A percentile compares a stretch with the other conserved stretches of the same genome.
Conservation (phyloP, 2,329 filamentous ascomycete genomes). For the Colletotrichum orchidophilum region DNA sequence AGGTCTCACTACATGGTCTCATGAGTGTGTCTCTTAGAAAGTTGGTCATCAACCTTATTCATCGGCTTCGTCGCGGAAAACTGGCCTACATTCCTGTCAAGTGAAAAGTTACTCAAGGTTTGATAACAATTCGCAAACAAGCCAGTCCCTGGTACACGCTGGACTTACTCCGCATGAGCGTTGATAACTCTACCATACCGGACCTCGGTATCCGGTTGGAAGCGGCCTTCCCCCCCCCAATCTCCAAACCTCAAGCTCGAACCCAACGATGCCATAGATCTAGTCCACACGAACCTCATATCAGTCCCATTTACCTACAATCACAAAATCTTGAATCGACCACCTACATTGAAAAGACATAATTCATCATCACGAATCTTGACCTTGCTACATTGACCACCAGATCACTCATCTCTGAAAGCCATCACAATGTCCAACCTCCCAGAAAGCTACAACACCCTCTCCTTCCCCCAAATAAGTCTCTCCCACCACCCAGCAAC, state of each 20-base stretch:
- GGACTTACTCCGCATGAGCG: not conserved
- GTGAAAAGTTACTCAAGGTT: not conserved
- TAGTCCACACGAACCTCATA: not conserved
- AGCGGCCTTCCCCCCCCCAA: slow-evolving; percentile 9
- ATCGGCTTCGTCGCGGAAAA: not conserved
- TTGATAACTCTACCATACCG: slow-evolving; percentile 6
- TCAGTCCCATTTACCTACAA: no score
- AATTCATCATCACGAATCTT: not conserved
- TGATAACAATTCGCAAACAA: not conserved
- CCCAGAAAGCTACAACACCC: slow-evolving; percentile 50
- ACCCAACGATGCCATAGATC: not conserved
- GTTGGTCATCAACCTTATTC: not conserved
- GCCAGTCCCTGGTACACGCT: not conserved
- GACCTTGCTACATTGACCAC: not conserved
- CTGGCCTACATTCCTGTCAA: not conserved
- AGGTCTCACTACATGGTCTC: not conserved
- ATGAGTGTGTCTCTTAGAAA: not conserved
- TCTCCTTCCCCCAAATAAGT: slow-evolving; percentile 54
- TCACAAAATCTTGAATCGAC: not conserved
- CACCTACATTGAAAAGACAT: not conserved
- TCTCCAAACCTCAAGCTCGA: not conserved
- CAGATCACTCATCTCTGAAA: not conserved
- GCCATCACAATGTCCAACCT: slow-evolving; percentile 29
- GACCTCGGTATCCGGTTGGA: slow-evolving; percentile 26
- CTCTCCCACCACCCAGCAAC: slow-evolving; percentile 59